Base-by-base conservation (phyloP, 2,329 filamentous ascomycete genomes). In the Trichophyton benhamiae region DNA sequence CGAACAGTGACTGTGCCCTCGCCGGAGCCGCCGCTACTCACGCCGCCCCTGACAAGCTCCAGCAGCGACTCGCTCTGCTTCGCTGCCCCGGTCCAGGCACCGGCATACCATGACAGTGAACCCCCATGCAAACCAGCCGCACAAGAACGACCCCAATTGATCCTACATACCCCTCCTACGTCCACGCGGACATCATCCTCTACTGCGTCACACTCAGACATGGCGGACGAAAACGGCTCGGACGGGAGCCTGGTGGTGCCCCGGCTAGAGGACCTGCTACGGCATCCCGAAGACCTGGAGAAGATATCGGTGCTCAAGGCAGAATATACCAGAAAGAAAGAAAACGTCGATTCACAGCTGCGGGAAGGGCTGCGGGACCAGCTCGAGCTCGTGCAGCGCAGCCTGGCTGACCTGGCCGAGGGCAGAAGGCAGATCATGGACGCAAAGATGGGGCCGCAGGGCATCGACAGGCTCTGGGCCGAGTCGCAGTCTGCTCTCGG, bases 391-490 rank as follows among this genome's bases (percentile, higher is more conserved):
- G 96, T 94, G 9, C 92, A 97, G 77, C 83, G 88, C 67, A 94
- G 94, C 73, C 96, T 99, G 86, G 87, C 79, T 66, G 88, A 88
- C 65, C 86, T 99, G 66, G 85, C 84, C 52, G 91, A 96, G 71
- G 91, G 91, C 61, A 91, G 97, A 75, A 88, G 91, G 74, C 89
- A 89, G 64, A 89, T 99, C 41, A 87, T 89, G 71, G 84, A 88
- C 68, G 96, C 96, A 76, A 96, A 95, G 75, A 92, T 97, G 67
- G 94, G 99, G 78, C 94, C 99, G 84, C 91, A 95, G 80, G 95
- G 92, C 77, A 97, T 99, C 70, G 94, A 99, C 78, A 91, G 89
- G 77, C 83, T 99, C 66, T 99, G 94, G 78, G 91, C 91, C 65
- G 95, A 99, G 76, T 91, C 91, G 60, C 92, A 97, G 78, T 90